Percentiles rank a stretch among this genome's conserved stretches.
phyloP scores from a whole-genome alignment of 2,329 filamentous ascomycete genomes.

The Gnomoniopsis smithogilvyi region DNA sequence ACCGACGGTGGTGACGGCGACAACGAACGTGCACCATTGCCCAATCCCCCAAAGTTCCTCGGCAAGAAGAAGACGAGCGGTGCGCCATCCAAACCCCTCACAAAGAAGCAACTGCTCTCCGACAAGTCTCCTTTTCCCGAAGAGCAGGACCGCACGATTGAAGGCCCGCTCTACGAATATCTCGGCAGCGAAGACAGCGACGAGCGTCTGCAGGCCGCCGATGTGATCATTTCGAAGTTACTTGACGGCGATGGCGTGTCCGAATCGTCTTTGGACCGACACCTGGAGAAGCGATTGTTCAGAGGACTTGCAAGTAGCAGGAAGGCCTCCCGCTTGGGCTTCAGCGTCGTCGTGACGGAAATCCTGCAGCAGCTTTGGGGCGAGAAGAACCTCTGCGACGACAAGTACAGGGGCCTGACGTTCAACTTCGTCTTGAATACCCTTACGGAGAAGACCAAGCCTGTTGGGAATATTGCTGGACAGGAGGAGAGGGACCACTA shows the following conservation, averaged over 20 bases:
- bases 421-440: conserved; percentile 54
- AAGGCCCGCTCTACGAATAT: conserved; percentile 58
- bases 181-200: conserved; percentile 57
- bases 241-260: conserved; percentile 45
- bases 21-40: conserved; percentile 9
- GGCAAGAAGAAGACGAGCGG: conserved; percentile 13
- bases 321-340: conserved; percentile 84
- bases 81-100: conserved; percentile 18
- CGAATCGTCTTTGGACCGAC: conserved; percentile 53
- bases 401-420: conserved; percentile 49
- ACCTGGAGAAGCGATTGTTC: conserved; percentile 69
- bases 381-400: conserved; percentile 37
- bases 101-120: conserved; percentile 30
- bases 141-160: conserved; percentile 53
- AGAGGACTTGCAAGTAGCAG: conserved; percentile 85
- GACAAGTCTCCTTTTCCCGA: conserved; percentile 50
- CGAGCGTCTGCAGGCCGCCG: conserved; percentile 56
- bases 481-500: conserved; percentile 84
- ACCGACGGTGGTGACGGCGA: conserved; percentile 19
- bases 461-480: conserved; percentile 50
- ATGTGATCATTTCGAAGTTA: conserved; percentile 55
- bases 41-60: conserved; percentile 21
- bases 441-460: conserved; percentile 52
- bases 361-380: conserved; percentile 69
- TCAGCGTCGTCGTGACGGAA: conserved; percentile 85